Evolutionary conservation across 1,284 basidiomycete genomes (phyloP).

Genomic region (Pyrrhoderma noxium): DNA sequence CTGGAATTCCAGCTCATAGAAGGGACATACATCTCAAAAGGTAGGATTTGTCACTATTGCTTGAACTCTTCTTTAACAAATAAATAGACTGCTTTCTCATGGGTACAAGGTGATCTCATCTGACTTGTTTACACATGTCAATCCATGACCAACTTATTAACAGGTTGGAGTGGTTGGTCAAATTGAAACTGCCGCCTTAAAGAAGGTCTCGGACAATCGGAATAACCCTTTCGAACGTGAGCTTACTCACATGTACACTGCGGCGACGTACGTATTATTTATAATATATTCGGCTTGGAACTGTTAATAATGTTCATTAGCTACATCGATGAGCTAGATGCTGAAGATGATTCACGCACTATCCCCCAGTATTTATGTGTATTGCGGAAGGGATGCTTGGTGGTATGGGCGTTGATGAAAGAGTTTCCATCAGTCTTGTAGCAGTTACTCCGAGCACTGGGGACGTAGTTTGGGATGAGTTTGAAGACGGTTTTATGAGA

Average conservation of each 20-base stretch:
- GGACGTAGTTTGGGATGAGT: slow-evolving; percentile 89
- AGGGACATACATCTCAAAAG: slow-evolving; percentile 85
- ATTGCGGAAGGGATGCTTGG: slow-evolving; percentile 60
- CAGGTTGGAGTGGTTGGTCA: slow-evolving; percentile 85
- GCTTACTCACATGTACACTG: slow-evolving; percentile 79
- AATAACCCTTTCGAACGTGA: slow-evolving; percentile 79
- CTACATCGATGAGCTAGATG: slow-evolving; percentile 67
- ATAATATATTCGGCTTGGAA: not conserved
- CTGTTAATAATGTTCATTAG: slow-evolving; percentile 31
- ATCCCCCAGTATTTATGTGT: slow-evolving; percentile 55
- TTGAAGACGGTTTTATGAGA: slow-evolving; percentile 69
- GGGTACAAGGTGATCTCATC: slow-evolving; percentile 58
- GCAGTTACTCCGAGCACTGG: slow-evolving; percentile 84
- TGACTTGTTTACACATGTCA: not conserved
- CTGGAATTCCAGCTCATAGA: slow-evolving; percentile 78
- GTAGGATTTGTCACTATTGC: slow-evolving; percentile 32
- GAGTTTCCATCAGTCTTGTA: slow-evolving; percentile 66
- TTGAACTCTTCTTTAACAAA: not conserved
- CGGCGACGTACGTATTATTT: slow-evolving; percentile 69
- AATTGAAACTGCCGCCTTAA: slow-evolving; percentile 90
- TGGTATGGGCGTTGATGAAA: slow-evolving; percentile 46
- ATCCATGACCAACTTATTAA: not conserved
- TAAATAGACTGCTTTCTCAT: slow-evolving; percentile 66
- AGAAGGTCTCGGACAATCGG: slow-evolving; percentile 81
- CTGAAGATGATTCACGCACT: slow-evolving; percentile 53